These are phyloP conservation scores for Pneumocystis jirovecii DNA, from an alignment of 1,139 yeast genomes.

Conservation along the genomic window DNA sequence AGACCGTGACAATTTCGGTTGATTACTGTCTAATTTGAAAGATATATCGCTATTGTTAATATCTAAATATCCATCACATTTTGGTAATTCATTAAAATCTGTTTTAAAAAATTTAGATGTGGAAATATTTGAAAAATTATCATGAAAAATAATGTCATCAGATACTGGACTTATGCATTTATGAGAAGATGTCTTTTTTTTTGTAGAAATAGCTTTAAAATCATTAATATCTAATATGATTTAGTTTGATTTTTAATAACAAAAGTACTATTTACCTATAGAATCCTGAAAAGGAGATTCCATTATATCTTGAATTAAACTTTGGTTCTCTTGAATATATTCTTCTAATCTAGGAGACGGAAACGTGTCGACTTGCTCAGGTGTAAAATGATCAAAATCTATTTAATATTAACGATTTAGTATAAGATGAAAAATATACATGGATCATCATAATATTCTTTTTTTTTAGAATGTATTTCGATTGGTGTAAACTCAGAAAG, in stretches of 20 bases:
- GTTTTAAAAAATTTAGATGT: background rate
- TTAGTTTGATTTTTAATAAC: background rate
- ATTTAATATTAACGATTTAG: background rate
- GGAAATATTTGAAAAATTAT: background rate
- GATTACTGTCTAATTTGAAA: background rate
- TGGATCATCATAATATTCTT: background rate
- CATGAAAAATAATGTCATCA: background rate
- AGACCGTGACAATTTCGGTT: background rate
- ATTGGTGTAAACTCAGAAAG: background rate
- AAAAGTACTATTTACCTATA: background rate
- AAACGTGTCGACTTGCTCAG: background rate
- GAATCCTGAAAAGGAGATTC: background rate
- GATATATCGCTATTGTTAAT: background rate
- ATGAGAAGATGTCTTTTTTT: background rate
- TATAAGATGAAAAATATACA: background rate
- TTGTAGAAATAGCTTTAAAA: background rate
- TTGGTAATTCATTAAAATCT: background rate
- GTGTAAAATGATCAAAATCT: background rate
- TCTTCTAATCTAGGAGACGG: background rate
- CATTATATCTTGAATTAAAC: background rate
- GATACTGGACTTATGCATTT: background rate
- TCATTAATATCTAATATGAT: background rate
- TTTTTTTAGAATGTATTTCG: background rate
- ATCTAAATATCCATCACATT: background rate
- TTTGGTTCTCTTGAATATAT: background rate